Evolutionary conservation across 257 asterid species (phyloP).

Genomic region (Solanum ossicruentum): DNA sequence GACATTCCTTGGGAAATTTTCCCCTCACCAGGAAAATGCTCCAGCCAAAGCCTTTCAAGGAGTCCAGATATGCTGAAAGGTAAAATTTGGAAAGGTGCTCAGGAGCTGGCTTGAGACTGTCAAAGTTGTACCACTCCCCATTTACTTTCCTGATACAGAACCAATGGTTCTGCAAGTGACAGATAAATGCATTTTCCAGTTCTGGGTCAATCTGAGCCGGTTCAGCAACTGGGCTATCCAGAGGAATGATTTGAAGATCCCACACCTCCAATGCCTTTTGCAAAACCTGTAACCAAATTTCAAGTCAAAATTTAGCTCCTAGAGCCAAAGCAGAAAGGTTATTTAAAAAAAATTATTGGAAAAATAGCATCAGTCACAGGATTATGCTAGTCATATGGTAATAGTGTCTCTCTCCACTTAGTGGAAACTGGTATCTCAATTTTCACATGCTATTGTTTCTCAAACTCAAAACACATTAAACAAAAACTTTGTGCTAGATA

Average conservation of each 20-base stretch:
- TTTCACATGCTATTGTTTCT: background rate
- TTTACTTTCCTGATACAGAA: conserved; percentile 88
- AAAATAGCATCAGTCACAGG: background rate
- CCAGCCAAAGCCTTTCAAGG: conserved; percentile 82
- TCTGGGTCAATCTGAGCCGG: conserved; percentile 89
- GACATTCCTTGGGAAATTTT: conserved; percentile 77
- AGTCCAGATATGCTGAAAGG: conserved; percentile 91
- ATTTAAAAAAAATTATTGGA: background rate
- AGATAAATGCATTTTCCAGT: conserved; percentile 75
- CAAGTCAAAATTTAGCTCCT: background rate
- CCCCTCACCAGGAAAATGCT: conserved; percentile 90
- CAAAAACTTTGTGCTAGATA: background rate
- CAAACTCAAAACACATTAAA: background rate
- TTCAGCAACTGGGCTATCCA: conserved; percentile 88
- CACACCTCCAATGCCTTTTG: conserved; percentile 90
- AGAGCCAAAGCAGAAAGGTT: background rate
- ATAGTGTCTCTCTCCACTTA: background rate
- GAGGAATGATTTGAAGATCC: conserved; percentile 88
- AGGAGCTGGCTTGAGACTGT: conserved; percentile 46
- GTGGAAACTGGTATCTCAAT: background rate
- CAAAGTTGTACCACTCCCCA: conserved; percentile 60
- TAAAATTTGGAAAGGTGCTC: conserved; percentile 95
- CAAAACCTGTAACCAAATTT: conserved; percentile 44
- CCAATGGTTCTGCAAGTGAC: conserved; percentile 94
- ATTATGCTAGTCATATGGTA: background rate